Evolutionary conservation across 1,284 basidiomycete genomes (phyloP).

Genomic region (Ceratobasidium sp.): DNA sequence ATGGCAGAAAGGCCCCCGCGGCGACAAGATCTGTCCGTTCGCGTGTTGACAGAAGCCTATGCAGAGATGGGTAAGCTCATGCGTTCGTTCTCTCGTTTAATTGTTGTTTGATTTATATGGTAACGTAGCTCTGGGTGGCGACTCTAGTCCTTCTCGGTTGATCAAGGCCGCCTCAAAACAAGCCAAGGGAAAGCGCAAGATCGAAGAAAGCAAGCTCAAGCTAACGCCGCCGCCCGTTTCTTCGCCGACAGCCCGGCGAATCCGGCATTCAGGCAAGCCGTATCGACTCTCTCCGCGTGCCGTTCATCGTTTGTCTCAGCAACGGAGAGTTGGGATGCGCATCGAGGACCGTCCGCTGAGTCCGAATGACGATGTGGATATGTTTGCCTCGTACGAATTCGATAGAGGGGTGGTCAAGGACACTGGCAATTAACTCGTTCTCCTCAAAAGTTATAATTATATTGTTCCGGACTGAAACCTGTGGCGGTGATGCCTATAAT

Average conservation of each 20-base stretch:
- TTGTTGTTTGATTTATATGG: neutral
- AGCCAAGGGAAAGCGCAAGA: neutral
- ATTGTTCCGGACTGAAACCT: neutral
- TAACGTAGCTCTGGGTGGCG: neutral
- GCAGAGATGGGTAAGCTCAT: constrained; percentile 16
- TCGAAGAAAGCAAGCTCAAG: neutral
- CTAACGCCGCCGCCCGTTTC: neutral
- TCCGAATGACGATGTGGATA: constrained; percentile 29
- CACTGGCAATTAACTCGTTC: neutral
- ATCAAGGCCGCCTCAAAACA: constrained; percentile 7
- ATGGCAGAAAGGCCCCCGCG: neutral
- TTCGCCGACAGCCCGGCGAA: neutral
- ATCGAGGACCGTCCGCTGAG: constrained; percentile 9
- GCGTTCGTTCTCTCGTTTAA: neutral
- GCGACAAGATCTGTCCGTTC: neutral
- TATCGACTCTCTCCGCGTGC: constrained; percentile 21
- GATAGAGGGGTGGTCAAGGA: constrained; percentile 15
- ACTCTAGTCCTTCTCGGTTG: constrained; percentile 11
- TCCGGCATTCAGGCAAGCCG: neutral
- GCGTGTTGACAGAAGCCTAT: constrained; percentile 11
- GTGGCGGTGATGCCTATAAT: neutral
- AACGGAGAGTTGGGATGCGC: constrained; percentile 25
- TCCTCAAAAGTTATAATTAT: neutral
- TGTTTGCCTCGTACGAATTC: constrained; percentile 32
- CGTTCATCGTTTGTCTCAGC: constrained; percentile 14